phyloP scores from a whole-genome alignment of 2,329 filamentous ascomycete species.

The Calycina marina region DNA sequence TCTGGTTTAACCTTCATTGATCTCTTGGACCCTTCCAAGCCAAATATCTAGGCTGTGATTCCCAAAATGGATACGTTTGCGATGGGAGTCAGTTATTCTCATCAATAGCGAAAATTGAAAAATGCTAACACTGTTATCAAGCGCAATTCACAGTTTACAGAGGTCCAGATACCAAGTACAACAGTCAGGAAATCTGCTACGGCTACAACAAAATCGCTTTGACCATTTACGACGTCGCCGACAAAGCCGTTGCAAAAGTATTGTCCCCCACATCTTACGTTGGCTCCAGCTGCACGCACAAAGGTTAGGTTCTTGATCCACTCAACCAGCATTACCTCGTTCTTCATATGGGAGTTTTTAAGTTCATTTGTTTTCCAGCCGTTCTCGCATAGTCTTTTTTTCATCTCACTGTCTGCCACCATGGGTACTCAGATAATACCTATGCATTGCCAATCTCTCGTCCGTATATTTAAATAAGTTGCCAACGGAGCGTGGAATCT shows the following conservation, averaged over 20 bases:
- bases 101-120: background rate
- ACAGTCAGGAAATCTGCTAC: constrained; percentile 12
- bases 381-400: no score
- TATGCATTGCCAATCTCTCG: no score
- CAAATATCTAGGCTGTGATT: constrained; percentile 32
- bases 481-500: no score
- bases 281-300: constrained; percentile 35
- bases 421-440: no score
- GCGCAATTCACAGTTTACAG: constrained; percentile 23
- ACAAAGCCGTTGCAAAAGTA: constrained; percentile 23
- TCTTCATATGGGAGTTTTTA: no score
- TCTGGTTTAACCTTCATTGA: constrained; percentile 36
- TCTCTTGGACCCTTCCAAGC: constrained; percentile 30
- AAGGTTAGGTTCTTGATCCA: constrained; percentile 25
- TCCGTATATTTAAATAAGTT: no score
- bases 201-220: constrained; percentile 23
- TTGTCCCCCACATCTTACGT: constrained; percentile 34
- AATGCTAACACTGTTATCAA: background rate
- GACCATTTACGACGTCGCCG: constrained; percentile 30
- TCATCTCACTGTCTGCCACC: no score
- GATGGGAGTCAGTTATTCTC: constrained; percentile 23
- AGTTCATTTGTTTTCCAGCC: no score
- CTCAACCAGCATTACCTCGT: background rate
- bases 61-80: constrained; percentile 26
- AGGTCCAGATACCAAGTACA: constrained; percentile 12